Evolutionary conservation across 495 filamentous ascomycete species (phyloP).

Genomic region (Umbilicaria muhlenbergii): DNA sequence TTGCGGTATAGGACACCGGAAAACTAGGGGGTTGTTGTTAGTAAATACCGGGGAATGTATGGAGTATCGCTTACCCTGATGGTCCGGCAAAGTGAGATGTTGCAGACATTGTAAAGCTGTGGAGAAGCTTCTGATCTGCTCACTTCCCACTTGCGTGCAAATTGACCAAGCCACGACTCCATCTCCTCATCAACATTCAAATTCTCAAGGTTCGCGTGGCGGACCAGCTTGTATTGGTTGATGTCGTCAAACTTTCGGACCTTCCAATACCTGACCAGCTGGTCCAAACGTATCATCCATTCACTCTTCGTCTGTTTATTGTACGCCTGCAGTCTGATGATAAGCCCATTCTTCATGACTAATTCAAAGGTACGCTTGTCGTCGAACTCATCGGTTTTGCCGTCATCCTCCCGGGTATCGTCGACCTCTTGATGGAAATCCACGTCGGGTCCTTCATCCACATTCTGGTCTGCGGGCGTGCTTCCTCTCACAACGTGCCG

Average conservation of each 20-base stretch:
- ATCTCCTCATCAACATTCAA: conserved; percentile 56
- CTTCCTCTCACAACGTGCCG: conserved; percentile 36
- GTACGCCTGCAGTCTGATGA: conserved; percentile 52
- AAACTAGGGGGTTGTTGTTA: conserved; percentile 23
- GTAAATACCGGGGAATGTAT: background rate
- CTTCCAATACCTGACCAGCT: conserved; percentile 52
- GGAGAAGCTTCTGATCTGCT: conserved; percentile 47
- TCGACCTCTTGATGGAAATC: conserved; percentile 31
- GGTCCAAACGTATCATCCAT: conserved; percentile 46
- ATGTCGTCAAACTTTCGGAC: conserved; percentile 39
- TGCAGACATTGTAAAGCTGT: conserved; percentile 54
- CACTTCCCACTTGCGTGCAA: conserved; percentile 61
- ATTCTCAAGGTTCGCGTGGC: conserved; percentile 42
- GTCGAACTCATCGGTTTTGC: conserved; percentile 33
- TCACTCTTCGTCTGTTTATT: conserved; percentile 39
- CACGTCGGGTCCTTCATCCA: conserved; percentile 31
- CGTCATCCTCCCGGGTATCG: conserved; percentile 35
- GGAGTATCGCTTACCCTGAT: conserved; percentile 31
- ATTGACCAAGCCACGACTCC: conserved; percentile 54
- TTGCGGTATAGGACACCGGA: conserved; percentile 53
- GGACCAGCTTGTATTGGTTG: conserved; percentile 36
- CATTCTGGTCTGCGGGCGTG: conserved; percentile 31
- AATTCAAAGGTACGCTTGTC: conserved; percentile 50
- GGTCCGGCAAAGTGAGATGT: conserved; percentile 45
- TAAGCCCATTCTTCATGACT: conserved; percentile 42